Base-by-base conservation (phyloP, 805 yeast species). In the Candida nitratophila region DNA sequence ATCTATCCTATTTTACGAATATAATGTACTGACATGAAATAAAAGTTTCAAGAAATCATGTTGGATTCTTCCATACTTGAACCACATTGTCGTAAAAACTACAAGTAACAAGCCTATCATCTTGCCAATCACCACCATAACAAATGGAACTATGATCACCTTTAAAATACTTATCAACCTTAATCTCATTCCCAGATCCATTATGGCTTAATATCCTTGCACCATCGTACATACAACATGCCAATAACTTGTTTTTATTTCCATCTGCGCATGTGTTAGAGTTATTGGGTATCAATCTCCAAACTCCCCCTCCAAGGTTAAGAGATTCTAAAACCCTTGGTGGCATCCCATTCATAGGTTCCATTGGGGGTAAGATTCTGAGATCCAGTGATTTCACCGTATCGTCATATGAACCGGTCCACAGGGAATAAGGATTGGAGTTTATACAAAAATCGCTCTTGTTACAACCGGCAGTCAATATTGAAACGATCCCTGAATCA, bases 161-260 rank as follows among this genome's bases (percentile, higher is more conserved):
- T 55, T 81, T 82, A 57, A 77, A 74, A 44, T 71, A 73, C 22
- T 68, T 66, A 3, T 61, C 56, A 43, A 75, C 61, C 9, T 45
- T 43, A 1, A 64, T 53, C 1, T 50, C 48, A 2, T 50, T 44
- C 11, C 57, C 65, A 5, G 48, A 47, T 4, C 51, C 56, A 20
- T 56, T 52, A n/a, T 71, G 56, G 14, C 60, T 59, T 1, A 90
- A 59, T 0, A 90, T 68, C 45, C 89, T 71, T 1, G 96, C 96
- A 16, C 99, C 99, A 51, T 87, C 89, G 57, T 91, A 91, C 98
- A 93, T 93, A 57, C 96, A 88, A 60, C 97, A 90, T 0, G 82
- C 79, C 41, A 91, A 64, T 0, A 91, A 71, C 36, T 76, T 65
- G 45, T 75, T 64, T 30, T 68, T 69, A 14, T 56, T 51, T 4